phyloP scores from a whole-genome alignment of 345 rosid genomes.

The Eucalyptus virginea region DNA sequence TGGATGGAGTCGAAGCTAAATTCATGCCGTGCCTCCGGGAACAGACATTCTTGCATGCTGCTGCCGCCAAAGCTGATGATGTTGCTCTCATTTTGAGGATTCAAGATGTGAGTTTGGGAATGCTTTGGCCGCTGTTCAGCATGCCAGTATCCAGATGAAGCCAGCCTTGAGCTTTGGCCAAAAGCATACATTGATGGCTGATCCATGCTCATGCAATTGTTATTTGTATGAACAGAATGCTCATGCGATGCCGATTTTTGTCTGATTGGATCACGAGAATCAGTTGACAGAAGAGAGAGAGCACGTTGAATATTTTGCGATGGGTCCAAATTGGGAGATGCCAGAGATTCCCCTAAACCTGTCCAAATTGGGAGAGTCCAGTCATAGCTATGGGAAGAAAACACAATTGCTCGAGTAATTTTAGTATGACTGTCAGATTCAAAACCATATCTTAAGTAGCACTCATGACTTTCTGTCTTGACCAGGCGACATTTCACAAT shows the following conservation, averaged over 20 bases:
- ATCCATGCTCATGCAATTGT: not conserved
- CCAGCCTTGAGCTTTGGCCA: not conserved
- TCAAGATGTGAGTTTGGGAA: not conserved
- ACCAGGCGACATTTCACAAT: not conserved
- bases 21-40: not conserved
- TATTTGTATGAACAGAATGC: not conserved
- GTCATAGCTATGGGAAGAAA: not conserved
- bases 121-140: not conserved
- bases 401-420: not conserved
- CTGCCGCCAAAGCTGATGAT: not conserved
- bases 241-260: slow-evolving; percentile 30
- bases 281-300: slow-evolving; percentile 99
- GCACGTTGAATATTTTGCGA: slow-evolving; percentile 76
- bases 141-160: not conserved
- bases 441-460: not conserved
- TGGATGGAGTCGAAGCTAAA: not conserved
- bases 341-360: slow-evolving; percentile 50
- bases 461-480: not conserved
- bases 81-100: not conserved
- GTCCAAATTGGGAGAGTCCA: not conserved
- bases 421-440: not conserved
- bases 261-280: slow-evolving; percentile 37
- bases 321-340: slow-evolving; percentile 39
- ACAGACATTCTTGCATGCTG: not conserved
- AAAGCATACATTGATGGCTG: not conserved